Evolutionary conservation across 257 asterid species (phyloP).

Genomic region (Primulina huaijiensis): DNA sequence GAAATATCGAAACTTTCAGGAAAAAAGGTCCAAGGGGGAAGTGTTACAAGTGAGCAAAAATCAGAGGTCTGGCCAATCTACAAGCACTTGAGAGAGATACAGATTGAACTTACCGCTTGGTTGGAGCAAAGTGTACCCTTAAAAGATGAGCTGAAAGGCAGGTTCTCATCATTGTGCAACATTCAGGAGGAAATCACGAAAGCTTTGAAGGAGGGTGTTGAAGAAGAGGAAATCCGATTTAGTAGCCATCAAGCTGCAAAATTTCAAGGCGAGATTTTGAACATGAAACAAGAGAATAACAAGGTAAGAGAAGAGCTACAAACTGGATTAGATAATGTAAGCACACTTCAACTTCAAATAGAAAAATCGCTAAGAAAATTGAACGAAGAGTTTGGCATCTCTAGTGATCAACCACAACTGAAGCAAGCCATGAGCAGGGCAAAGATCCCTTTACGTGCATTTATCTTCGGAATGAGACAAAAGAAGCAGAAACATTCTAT

Average conservation of each 20-base stretch:
- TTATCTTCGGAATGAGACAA: constrained; percentile 66
- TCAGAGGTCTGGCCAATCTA: constrained; percentile 73
- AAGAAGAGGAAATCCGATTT: constrained; percentile 63
- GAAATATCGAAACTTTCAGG: constrained; percentile 56
- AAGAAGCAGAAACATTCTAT: constrained; percentile 69
- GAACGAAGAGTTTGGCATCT: constrained; percentile 61
- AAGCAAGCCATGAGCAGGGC: constrained; percentile 44
- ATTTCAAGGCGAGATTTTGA: constrained; percentile 81
- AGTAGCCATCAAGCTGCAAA: constrained; percentile 94
- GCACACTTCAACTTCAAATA: constrained; percentile 51
- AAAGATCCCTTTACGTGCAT: constrained; percentile 57
- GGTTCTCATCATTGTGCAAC: constrained; percentile 63
- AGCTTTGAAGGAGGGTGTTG: constrained; percentile 65
- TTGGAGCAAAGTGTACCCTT: constrained; percentile 59
- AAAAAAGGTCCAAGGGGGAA: constrained; percentile 53
- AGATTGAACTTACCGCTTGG: constrained; percentile 72
- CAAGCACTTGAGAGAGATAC: constrained; percentile 85
- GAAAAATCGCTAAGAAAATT: constrained; percentile 56
- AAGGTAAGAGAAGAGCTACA: constrained; percentile 76
- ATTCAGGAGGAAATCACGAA: constrained; percentile 74
- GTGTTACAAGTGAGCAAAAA: constrained; percentile 38
- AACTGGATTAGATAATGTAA: constrained; percentile 62
- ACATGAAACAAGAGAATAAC: constrained; percentile 92
- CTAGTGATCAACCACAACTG: constrained; percentile 49
- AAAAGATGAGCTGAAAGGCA: constrained; percentile 63